phyloP scores from a whole-genome alignment of 129 eudicot species.

The Deinandra increscens region DNA sequence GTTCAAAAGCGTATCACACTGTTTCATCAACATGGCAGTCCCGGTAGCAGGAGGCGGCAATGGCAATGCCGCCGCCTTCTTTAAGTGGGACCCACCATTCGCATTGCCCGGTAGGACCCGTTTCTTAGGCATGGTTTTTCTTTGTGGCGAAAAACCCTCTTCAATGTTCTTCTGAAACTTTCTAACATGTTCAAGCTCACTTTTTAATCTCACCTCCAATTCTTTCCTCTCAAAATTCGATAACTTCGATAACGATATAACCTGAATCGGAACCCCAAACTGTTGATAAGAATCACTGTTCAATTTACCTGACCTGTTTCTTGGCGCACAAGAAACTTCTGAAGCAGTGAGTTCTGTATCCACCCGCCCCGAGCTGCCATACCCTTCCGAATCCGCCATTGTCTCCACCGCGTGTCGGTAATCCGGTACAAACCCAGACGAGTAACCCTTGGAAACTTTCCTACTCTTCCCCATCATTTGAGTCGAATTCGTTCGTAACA shows the following conservation, averaged over 20 bases:
- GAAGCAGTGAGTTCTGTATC: conserved; percentile 56
- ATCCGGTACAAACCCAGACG: conserved; percentile 59
- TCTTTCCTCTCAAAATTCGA: conserved; percentile 58
- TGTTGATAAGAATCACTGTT: conserved; percentile 41
- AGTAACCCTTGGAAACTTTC: conserved; percentile 56
- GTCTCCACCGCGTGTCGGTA: conserved; percentile 72
- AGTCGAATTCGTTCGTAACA: conserved; percentile 20
- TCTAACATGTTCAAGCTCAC: conserved; percentile 66
- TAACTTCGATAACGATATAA: conserved; percentile 54
- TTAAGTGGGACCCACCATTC: conserved; percentile 40
- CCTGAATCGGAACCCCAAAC: conserved; percentile 58
- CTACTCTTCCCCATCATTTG: conserved; percentile 73
- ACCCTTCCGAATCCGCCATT: conserved; percentile 73
- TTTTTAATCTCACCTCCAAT: conserved; percentile 49
- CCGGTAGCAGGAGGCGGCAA: conserved; percentile 38
- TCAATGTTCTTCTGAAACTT: conserved; percentile 51
- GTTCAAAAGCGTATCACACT: conserved; percentile 57
- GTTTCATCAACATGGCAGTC: conserved; percentile 56
- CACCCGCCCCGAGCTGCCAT: conserved; percentile 62
- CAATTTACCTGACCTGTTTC: conserved; percentile 44
- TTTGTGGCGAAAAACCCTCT: conserved; percentile 41
- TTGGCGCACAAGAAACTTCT: conserved; percentile 55
- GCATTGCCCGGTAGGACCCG: conserved; percentile 39
- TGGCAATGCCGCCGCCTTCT: conserved; percentile 38
- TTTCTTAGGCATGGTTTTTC: conserved; percentile 44